Conservation (phyloP, 1,284 basidiomycete species). For the Trichosporon ovoides region DNA sequence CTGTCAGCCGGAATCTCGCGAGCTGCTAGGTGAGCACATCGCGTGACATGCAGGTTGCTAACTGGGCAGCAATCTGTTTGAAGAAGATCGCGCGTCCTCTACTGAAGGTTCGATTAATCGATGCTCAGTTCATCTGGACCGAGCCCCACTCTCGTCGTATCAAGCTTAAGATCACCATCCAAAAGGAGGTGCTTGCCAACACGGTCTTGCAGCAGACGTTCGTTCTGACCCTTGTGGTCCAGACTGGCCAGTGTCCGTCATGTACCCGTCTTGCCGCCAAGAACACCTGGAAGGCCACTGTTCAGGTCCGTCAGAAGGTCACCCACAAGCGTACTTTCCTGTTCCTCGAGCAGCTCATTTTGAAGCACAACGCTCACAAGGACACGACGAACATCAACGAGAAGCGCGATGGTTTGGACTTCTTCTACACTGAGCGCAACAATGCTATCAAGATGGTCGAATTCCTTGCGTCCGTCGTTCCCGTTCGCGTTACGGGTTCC, state of each 20-base stretch:
- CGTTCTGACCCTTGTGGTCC: conserved; percentile 92
- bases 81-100: conserved; percentile 87
- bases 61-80: conserved; percentile 63
- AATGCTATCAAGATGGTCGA: conserved; percentile 98
- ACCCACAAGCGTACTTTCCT: conserved; percentile 96
- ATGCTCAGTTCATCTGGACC: conserved; percentile 98
- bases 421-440: conserved; percentile 86
- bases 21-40: conserved; percentile 66
- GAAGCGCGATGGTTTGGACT: conserved; percentile 90
- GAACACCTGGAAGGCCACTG: conserved; percentile 96
- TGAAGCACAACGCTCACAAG: conserved; percentile 95
- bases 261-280: conserved; percentile 92
- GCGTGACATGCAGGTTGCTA: background rate
- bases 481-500: conserved; percentile 78
- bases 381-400: conserved; percentile 92
- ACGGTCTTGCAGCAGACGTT: conserved; percentile 97
- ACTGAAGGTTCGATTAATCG: conserved; percentile 88
- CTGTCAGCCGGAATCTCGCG: conserved; percentile 83
- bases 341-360: conserved; percentile 93
- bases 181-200: conserved; percentile 94
- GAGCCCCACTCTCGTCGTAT: conserved; percentile 95
- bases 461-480: conserved; percentile 81
- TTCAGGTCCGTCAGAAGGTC: conserved; percentile 97
- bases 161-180: conserved; percentile 90
- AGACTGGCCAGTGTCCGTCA: conserved; percentile 91